phyloP scores from a whole-genome alignment of 148 eudicot species.

The Rhododendron henanense region DNA sequence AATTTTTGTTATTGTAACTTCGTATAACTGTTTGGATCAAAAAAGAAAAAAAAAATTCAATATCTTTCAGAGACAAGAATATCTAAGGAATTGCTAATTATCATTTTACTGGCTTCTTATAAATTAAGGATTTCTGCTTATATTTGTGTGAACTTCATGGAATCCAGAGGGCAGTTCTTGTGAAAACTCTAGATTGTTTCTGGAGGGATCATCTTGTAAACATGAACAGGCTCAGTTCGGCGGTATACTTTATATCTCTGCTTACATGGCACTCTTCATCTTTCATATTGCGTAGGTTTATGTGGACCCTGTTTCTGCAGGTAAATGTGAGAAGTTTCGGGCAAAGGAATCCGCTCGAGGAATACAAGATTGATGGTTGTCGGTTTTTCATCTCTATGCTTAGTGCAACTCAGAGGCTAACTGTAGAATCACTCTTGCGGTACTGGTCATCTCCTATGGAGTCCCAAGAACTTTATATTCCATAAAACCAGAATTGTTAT shows the following conservation, averaged over 20 bases:
- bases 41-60: background rate
- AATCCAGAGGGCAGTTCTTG: slow-evolving; percentile 74
- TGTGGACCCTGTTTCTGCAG: slow-evolving; percentile 33
- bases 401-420: slow-evolving; percentile 81
- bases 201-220: slow-evolving; percentile 99
- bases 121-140: background rate
- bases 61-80: background rate
- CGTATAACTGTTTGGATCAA: background rate
- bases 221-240: slow-evolving; percentile 92
- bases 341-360: slow-evolving; percentile 95
- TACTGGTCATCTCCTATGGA: slow-evolving; percentile 92
- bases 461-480: slow-evolving; percentile 52
- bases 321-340: slow-evolving; percentile 97
- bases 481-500: slow-evolving; percentile 9
- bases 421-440: slow-evolving; percentile 77
- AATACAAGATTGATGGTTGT: slow-evolving; percentile 97
- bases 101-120: background rate
- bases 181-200: slow-evolving; percentile 85
- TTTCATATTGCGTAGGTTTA: slow-evolving; percentile 16
- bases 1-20: background rate
- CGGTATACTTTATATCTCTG: slow-evolving; percentile 38
- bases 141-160: slow-evolving; percentile 8
- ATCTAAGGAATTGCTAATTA: background rate
- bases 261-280: background rate
- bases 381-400: slow-evolving; percentile 97